Percentiles rank a stretch among this genome's conserved stretches.
Evolutionary conservation across 768 basidiomycete species (phyloP).

Genomic region (Agaricus bisporus): DNA sequence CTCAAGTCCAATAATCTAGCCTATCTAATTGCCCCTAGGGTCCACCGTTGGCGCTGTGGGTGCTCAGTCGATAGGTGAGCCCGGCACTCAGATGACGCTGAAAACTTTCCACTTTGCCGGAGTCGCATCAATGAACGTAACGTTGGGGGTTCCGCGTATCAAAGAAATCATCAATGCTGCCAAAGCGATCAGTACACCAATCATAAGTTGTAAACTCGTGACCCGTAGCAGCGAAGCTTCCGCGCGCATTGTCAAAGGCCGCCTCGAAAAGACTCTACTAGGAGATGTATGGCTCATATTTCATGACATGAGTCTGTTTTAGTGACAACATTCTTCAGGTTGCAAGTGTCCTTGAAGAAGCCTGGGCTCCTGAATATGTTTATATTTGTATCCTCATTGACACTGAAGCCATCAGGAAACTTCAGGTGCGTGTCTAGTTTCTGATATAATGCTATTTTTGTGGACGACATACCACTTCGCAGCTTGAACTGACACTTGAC

Average conservation of each 20-base stretch:
- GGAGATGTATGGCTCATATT: slow-evolving; percentile 64
- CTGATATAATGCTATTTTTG: background rate
- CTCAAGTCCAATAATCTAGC: background rate
- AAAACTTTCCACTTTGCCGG: slow-evolving; percentile 99
- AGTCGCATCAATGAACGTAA: slow-evolving; percentile 99
- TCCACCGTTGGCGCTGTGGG: slow-evolving; percentile 98
- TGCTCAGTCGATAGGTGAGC: slow-evolving; percentile 98
- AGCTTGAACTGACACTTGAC: slow-evolving; percentile 91
- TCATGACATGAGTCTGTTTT: background rate
- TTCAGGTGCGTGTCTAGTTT: slow-evolving; percentile 53
- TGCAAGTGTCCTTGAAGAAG: slow-evolving; percentile 89
- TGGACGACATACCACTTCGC: background rate
- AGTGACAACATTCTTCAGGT: slow-evolving; percentile 43
- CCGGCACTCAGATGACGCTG: slow-evolving; percentile 98
- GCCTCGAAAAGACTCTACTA: slow-evolving; percentile 90
- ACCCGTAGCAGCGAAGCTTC: slow-evolving; percentile 84
- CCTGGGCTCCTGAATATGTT: slow-evolving; percentile 89
- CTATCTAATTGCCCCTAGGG: slow-evolving; percentile 35
- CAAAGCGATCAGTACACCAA: slow-evolving; percentile 95
- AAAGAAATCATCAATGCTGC: slow-evolving; percentile 99
- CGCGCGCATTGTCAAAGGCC: slow-evolving; percentile 94
- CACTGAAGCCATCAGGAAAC: slow-evolving; percentile 76
- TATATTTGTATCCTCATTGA: slow-evolving; percentile 94
- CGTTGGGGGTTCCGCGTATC: slow-evolving; percentile 98
- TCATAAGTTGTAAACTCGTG: slow-evolving; percentile 94